A percentile compares a stretch with the other conserved stretches of the same genome.
Conservation (phyloP, 2,329 filamentous ascomycete genomes). For the Lecanicillium sp. region DNA sequence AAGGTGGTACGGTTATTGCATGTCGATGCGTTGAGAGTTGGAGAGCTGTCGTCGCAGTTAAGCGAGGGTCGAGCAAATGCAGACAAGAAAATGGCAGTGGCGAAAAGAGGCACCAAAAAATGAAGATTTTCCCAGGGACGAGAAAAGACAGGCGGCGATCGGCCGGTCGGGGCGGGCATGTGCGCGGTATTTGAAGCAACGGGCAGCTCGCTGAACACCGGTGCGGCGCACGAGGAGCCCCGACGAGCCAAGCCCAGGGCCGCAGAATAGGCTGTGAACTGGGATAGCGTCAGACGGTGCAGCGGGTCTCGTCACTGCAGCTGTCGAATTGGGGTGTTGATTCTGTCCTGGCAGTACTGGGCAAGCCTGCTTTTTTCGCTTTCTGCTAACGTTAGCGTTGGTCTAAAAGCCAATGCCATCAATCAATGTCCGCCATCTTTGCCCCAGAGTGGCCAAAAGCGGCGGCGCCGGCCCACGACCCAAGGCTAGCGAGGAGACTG, state of each 20-base stretch:
- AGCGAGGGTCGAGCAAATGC: too few relatives aligned
- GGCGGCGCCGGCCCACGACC: background rate
- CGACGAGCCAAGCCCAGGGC: too few relatives aligned
- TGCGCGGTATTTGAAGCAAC: conserved; percentile 10
- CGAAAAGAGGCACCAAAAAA: too few relatives aligned
- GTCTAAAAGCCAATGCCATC: background rate
- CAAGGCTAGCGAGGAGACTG: conserved; percentile 1
- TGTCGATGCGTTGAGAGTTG: too few relatives aligned
- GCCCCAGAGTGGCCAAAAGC: background rate
- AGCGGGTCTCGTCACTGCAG: too few relatives aligned
- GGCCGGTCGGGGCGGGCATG: conserved; percentile 5
- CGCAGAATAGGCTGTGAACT: too few relatives aligned
- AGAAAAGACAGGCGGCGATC: background rate
- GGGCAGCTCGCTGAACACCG: background rate
- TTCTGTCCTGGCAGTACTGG: too few relatives aligned
- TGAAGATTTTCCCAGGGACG: background rate
- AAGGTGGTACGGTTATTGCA: background rate
- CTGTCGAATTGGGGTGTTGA: too few relatives aligned
- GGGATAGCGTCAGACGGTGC: conserved; percentile 4
- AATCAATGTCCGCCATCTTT: background rate
- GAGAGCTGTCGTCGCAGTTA: background rate
- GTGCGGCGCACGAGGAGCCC: background rate
- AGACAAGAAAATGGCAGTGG: too few relatives aligned
- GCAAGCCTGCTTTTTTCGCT: too few relatives aligned
- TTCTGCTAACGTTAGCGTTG: background rate